Conservation (phyloP, 306 rosid species). For the Quercus wislizeni region DNA sequence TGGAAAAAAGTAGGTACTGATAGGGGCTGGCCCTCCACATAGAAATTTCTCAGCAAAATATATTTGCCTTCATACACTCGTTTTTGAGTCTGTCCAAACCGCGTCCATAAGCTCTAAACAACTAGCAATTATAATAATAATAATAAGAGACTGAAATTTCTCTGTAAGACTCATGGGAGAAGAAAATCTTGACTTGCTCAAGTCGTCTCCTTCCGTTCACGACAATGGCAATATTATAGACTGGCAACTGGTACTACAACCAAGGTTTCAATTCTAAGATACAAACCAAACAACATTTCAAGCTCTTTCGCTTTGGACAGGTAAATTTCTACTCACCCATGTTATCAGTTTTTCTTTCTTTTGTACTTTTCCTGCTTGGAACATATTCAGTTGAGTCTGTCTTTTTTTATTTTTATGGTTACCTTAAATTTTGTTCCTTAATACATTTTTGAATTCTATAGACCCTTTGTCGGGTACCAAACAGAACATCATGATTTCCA, state of each 20-base stretch:
- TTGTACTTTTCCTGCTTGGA: not conserved
- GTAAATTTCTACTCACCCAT: not conserved
- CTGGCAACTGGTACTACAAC: not conserved
- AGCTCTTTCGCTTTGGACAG: not conserved
- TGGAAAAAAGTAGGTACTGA: not conserved
- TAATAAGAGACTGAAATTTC: not conserved
- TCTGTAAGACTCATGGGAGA: not conserved
- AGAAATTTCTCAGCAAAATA: not conserved
- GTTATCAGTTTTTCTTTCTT: not conserved
- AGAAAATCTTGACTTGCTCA: slow-evolving; percentile 21
- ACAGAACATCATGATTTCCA: not conserved
- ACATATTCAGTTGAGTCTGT: not conserved
- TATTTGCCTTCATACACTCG: not conserved
- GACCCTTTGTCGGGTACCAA: not conserved
- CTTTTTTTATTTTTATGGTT: not conserved
- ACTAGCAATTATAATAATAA: too few relatives aligned
- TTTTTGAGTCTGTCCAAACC: not conserved
- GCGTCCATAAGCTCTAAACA: not conserved
- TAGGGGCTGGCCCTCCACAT: not conserved
- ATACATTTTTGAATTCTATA: not conserved
- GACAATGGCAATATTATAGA: not conserved
- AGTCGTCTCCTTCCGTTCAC: slow-evolving; percentile 20
- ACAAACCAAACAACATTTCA: not conserved
- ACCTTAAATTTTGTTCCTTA: not conserved
- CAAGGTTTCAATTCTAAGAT: not conserved